Base-by-base conservation (phyloP, 1,284 basidiomycete species). In the Porogramme epimiltina region DNA sequence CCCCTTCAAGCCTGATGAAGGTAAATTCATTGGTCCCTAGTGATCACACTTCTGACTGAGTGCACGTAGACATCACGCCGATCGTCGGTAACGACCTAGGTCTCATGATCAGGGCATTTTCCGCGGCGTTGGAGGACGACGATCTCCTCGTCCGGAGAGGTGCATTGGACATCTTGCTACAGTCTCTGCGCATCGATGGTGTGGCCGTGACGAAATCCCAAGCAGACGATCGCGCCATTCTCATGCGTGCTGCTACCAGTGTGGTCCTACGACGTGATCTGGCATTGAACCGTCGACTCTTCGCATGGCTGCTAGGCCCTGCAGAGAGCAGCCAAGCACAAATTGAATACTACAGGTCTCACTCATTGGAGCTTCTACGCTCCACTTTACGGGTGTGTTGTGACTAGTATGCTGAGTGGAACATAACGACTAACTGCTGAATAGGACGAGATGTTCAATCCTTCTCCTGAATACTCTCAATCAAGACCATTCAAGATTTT, bases 401-500 rank as follows among this genome's bases (percentile, higher is more conserved):
- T n/a, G n/a, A n/a, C n/a, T n/a, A n/a, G 13, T 45, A 10, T 38
- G 22, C 36, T 45, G 15, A 38, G 11, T 3, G 28, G n/a, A 8
- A 37, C 34, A 37, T 37, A 16, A 6, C 8, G 28, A 31, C 8
- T 31, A 8, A 13, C 28, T 31, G 28, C 33, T 31, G 18, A 36
- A 25, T 57, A 89, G 85, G 77, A 79, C 31, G 90, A 93, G 56
- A 93, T 93, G 89, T 76, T 81, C 56, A 71, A 79, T 23, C 82
- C 84, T 0, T 84, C 83, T 0, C 74, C 79, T 42, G 87, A 93
- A 53, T 85, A 87, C 54, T 77, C 85, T 0, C 88, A 90, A 55
- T 85, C 89, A 0, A 82, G 90, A 16, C 93, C 97, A 0, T 98
- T 94, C 79, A 95, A 95, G 70, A 91, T 98, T 42, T 96, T 98